Evolutionary conservation across 345 rosid genomes (phyloP), one percentile per base, ranked within the genome.

Genomic region (Gossypium raimondii): DNA sequence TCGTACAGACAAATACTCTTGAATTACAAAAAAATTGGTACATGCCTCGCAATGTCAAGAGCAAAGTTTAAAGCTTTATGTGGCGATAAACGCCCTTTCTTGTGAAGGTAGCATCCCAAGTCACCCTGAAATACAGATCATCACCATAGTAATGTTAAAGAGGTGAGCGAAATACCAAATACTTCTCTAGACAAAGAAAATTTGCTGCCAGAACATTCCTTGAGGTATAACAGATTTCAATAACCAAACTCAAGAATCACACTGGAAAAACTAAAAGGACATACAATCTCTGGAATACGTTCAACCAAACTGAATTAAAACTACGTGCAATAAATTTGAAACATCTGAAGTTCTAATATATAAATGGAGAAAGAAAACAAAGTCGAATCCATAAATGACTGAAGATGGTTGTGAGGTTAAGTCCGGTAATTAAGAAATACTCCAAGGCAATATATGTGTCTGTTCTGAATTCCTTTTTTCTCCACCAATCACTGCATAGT

Each of bases 31-130:
- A 55, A 83, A 76, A 75, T 45, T 60, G 57, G 67, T 14, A 81
- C 87, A 63, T 84, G 84, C 98, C 99, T 91, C 66, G 99, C 98
- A 77, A 95, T 84, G 72, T 95, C 98, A 64, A 86, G 94, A 77
- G 97, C 87, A 83, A 90, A 91, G 86, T 91, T 84, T 76, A 93
- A 69, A 76, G 81, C 84, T 88, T 90, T 95, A 52, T 95, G 82
- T 38, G 85, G 93, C 71, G 99, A 88, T 53, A 91, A 86, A 71
- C 98, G 98, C 70, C 98, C 92, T 84, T 95, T 95, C 87, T 86
- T 90, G 74, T 87, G 93, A 78, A 95, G 87, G 82, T 95, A 95
- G 70, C 81, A 81, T 74, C 84, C 88, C 18, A 95, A 78, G 76
- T 95, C 99, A 78, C 99, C 99, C 99, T 95, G 87, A 74, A 78